These are phyloP conservation scores for Phytopythium chamaehyphon DNA, from an alignment of 352 stramenopile species.

Conservation along the genomic window DNA sequence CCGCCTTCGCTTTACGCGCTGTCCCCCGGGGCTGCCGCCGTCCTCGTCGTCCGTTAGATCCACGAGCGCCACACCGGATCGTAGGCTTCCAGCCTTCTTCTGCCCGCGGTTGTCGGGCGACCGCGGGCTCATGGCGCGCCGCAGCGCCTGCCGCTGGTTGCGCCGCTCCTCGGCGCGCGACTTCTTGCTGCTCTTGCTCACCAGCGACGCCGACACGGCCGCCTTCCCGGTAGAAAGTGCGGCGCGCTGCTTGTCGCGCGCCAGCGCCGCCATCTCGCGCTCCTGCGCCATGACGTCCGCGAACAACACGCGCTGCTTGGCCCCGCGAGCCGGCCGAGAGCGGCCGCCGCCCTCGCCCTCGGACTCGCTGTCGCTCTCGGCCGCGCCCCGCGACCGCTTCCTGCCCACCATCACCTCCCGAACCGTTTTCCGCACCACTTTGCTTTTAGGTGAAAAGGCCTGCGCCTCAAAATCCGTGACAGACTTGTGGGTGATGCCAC, in stretches of 20 bases:
- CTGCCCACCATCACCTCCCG: neutral
- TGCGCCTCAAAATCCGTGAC: no score
- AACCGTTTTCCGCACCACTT: no score
- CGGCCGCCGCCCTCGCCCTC: slow-evolving; percentile 1
- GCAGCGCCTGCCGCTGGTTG: slow-evolving; percentile 36
- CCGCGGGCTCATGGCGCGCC: slow-evolving; percentile 37
- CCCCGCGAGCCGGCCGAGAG: slow-evolving; percentile 8
- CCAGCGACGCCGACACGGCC: slow-evolving; percentile 3
- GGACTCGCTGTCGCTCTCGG: neutral
- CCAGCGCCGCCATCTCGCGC: slow-evolving; percentile 41
- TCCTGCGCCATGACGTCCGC: slow-evolving; percentile 53
- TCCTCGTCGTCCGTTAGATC: slow-evolving; percentile 16
- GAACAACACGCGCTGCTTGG: slow-evolving; percentile 37
- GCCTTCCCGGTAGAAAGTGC: slow-evolving; percentile 33
- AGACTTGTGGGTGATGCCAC: no score
- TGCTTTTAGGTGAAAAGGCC: no score
- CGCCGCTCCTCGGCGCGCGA: slow-evolving; percentile 51
- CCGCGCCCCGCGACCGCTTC: no score
- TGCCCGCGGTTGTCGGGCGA: slow-evolving; percentile 34
- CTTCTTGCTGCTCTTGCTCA: slow-evolving; percentile 26
- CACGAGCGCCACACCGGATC: slow-evolving; percentile 16
- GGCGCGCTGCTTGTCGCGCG: slow-evolving; percentile 22
- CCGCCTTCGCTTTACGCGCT: slow-evolving; percentile 10
- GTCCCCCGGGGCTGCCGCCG: slow-evolving; percentile 9
- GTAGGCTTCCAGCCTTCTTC: slow-evolving; percentile 10